These are phyloP conservation scores for Plasmodiophora brassicae DNA, from an alignment of 208 protist species.

Conservation along the genomic window DNA sequence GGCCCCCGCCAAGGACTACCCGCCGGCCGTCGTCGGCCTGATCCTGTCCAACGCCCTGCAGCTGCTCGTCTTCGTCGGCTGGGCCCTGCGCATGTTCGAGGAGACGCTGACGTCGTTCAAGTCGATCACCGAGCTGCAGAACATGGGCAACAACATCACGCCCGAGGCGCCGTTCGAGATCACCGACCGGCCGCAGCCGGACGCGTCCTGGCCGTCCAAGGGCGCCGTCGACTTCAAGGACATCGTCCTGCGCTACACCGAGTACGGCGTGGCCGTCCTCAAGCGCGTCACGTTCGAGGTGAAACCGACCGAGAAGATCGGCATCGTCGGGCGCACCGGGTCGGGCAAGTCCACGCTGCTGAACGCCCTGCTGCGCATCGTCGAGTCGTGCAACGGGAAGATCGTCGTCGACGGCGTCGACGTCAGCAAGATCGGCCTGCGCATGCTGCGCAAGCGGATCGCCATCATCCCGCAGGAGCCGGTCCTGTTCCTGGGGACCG, in stretches of 20 bases:
- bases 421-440: conserved; percentile 71
- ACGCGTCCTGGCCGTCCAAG: conserved; percentile 2
- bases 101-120: background rate
- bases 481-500: conserved; percentile 82
- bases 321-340: conserved; percentile 78
- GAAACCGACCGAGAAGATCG: conserved; percentile 63
- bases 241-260: conserved; percentile 32
- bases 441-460: conserved; percentile 78
- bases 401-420: conserved; percentile 80
- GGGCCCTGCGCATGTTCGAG: conserved; percentile 57
- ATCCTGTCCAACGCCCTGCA: conserved; percentile 62
- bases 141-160: conserved; percentile 14
- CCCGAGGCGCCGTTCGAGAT: conserved; percentile 58
- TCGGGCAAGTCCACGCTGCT: conserved; percentile 69
- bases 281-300: conserved; percentile 31
- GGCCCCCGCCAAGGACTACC: background rate
- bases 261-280: conserved; percentile 7
- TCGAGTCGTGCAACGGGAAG: conserved; percentile 59
- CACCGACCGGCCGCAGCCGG: conserved; percentile 54
- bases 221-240: conserved; percentile 46
- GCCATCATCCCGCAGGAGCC: conserved; percentile 96
- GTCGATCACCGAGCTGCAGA: background rate
- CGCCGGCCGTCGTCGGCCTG: conserved; percentile 59
- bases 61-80: conserved; percentile 65
- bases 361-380: conserved; percentile 75